Base-by-base conservation (phyloP, 331 rosid genomes). In the Pyrus hybrid region DNA sequence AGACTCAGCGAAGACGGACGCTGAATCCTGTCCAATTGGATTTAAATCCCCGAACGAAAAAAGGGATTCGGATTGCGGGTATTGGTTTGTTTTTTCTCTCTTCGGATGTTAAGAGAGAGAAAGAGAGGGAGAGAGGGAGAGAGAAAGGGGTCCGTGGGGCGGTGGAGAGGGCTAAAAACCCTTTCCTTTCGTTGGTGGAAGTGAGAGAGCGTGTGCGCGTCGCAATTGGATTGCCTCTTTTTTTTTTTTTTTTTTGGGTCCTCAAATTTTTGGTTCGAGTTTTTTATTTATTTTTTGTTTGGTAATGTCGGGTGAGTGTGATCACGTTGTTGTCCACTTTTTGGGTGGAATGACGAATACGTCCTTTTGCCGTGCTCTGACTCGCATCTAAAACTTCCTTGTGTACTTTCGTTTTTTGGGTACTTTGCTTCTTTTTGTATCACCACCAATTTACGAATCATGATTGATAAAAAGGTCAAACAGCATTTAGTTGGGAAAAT, bases 61-160 rank as follows among this genome's bases (percentile, higher is more conserved):
- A 71, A 2, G 21, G 57, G 21, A 56, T 12, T 64, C 69, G 60
- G 78, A 47, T 21, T 54, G 45, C 76, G 73, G 69, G 45, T 37
- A 51, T 16, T 47, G 76, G 86, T 65, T 80, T 4, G 62, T 71
- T 37, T 7, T 75, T 43, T 90, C 99, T 86, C 97, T 93, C 96
- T 82, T 86, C 91, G 66, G 66, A 80, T 63, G 77, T 79, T 67
- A 76, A 74, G 80, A 71, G 83, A 78, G 66, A 62, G 67, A 62
- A 77, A 30, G 43, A 37, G 4, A 37, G 13, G 43, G 75, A 81
- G 83, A 78, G 74, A 76, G 81, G 75, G 76, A 74, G 81, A 70
- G 85, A 81, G 90, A 86, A 74, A 76, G 4, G 21, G 60, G 83
- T 70, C 82, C 28, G 81, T 8, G 80, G 77, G 87, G 86, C 71